Evolutionary conservation across 805 yeast genomes (phyloP).

Genomic region (Monosporozyma siamensis): DNA sequence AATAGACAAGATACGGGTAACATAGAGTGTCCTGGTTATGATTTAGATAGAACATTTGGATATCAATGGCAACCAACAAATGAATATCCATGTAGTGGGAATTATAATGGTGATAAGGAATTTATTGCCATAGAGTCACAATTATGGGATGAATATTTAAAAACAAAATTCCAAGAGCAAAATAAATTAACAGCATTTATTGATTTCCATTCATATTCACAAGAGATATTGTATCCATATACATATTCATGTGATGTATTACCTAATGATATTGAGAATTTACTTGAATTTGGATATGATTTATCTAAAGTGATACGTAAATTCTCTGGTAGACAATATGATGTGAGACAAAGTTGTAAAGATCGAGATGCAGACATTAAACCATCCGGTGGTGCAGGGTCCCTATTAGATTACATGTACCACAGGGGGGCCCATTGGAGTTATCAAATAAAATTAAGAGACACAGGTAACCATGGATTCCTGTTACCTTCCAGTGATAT

Average conservation of each 20-base stretch:
- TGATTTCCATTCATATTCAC: constrained; percentile 80
- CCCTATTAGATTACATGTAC: constrained; percentile 76
- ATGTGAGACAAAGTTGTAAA: constrained; percentile 68
- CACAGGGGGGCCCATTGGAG: constrained; percentile 79
- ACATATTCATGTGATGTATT: constrained; percentile 65
- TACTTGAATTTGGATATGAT: constrained; percentile 75
- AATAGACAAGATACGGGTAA: constrained; percentile 68
- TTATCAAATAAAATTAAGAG: constrained; percentile 71
- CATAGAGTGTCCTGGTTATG: constrained; percentile 70
- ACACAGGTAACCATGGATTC: constrained; percentile 76
- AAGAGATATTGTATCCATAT: constrained; percentile 73
- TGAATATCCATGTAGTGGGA: constrained; percentile 69
- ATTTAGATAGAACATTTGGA: constrained; percentile 76
- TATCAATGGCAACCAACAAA: constrained; percentile 60
- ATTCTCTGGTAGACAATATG: constrained; percentile 53
- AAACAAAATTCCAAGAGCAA: constrained; percentile 25
- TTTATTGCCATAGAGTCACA: constrained; percentile 57
- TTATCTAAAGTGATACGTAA: constrained; percentile 62
- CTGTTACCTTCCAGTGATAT: constrained; percentile 63
- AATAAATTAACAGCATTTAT: constrained; percentile 58
- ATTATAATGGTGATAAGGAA: constrained; percentile 66
- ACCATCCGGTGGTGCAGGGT: constrained; percentile 72
- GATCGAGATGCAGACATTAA: constrained; percentile 66
- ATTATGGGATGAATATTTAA: constrained; percentile 40
- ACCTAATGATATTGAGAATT: constrained; percentile 75